Conservation (phyloP, 306 rosid genomes). For the Ormosia semicastrata region DNA sequence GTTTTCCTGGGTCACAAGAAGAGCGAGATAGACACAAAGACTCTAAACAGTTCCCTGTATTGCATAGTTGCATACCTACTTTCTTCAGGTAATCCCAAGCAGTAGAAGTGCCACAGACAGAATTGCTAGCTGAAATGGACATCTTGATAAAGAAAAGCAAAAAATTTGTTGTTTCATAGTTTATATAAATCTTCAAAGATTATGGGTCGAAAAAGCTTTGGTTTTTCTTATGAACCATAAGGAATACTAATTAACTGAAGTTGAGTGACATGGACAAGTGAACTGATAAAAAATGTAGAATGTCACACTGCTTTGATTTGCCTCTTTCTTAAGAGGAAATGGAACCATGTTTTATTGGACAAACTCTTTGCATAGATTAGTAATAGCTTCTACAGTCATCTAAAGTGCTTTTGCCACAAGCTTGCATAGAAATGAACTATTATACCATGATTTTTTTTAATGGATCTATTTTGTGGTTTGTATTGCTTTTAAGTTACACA, state of each 20-base stretch:
- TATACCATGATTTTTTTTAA: too few species aligned
- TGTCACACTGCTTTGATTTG: not conserved
- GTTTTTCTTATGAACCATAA: not conserved
- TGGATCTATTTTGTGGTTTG: too few species aligned
- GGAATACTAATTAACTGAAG: not conserved
- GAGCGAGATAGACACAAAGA: too few species aligned
- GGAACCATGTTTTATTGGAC: not conserved
- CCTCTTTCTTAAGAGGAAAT: not conserved
- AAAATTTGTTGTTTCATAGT: not conserved
- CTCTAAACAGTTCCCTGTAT: too few species aligned
- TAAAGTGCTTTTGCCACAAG: not conserved
- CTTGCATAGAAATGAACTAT: not conserved
- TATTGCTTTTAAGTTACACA: not conserved
- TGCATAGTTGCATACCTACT: not conserved
- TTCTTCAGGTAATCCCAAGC: not conserved
- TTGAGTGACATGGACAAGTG: not conserved
- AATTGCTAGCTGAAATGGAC: not conserved
- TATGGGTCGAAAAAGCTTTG: not conserved
- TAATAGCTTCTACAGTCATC: not conserved
- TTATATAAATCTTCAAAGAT: not conserved
- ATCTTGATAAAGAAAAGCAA: not conserved
- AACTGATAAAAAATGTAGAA: not conserved
- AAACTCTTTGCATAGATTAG: too few species aligned
- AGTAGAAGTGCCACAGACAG: not conserved
- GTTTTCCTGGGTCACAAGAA: too few species aligned